Evolutionary conservation across 352 stramenopile species (phyloP).

Genomic region (Globisporangium yorkense): DNA sequence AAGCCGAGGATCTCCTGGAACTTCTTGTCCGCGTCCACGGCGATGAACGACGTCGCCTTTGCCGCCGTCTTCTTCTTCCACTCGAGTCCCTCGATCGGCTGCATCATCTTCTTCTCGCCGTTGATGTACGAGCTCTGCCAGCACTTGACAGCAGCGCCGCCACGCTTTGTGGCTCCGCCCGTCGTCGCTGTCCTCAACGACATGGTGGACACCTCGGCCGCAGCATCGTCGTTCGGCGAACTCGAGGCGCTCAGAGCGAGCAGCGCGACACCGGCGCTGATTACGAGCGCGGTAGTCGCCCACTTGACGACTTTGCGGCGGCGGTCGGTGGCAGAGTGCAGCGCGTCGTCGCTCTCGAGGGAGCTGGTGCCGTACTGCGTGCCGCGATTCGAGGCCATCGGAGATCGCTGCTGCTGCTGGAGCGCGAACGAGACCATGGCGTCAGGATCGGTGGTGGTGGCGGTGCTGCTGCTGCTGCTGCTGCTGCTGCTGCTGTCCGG

Average conservation of each 20-base stretch:
- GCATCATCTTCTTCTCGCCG: slow-evolving; percentile 61
- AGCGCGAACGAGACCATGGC: not conserved
- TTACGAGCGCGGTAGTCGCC: slow-evolving; percentile 22
- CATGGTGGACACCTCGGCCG: not conserved
- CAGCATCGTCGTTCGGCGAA: slow-evolving; percentile 1
- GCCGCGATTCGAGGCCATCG: not conserved
- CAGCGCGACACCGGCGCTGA: slow-evolving; percentile 19
- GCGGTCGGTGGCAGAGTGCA: slow-evolving; percentile 11
- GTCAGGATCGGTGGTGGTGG: too few species aligned
- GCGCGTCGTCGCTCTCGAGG: slow-evolving; percentile 16
- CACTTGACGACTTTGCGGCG: slow-evolving; percentile 22
- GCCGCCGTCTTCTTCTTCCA: slow-evolving; percentile 23
- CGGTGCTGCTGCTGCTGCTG: too few species aligned
- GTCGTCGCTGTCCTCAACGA: not conserved
- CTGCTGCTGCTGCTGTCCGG: not conserved
- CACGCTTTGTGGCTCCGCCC: not conserved
- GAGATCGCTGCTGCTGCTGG: not conserved
- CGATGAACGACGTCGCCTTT: slow-evolving; percentile 30
- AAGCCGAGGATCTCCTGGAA: slow-evolving; percentile 88
- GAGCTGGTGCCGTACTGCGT: slow-evolving; percentile 25
- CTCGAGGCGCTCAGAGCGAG: slow-evolving; percentile 13
- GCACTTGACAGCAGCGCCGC: slow-evolving; percentile 20
- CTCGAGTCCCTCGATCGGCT: slow-evolving; percentile 36
- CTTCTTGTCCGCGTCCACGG: slow-evolving; percentile 39
- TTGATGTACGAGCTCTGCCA: slow-evolving; percentile 66